Percentiles rank a stretch among this genome's conserved stretches.
Evolutionary conservation across 2,329 filamentous ascomycete species (phyloP).

Genomic region (Mycosphaerella arachidis): DNA sequence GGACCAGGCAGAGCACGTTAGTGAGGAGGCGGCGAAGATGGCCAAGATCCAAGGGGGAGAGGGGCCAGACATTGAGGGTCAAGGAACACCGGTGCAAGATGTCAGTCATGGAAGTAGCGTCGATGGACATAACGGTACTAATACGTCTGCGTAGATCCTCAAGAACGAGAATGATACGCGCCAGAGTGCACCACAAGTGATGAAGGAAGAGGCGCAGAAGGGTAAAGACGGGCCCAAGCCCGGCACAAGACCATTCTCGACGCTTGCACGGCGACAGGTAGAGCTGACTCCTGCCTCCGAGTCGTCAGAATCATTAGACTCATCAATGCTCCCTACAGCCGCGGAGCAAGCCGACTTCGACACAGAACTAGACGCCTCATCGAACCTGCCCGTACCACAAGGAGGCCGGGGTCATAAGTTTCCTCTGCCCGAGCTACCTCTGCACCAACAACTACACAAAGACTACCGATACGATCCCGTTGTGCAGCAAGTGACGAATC

Average conservation of each 20-base stretch:
- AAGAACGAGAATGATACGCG: constrained; percentile 57
- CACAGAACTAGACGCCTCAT: constrained; percentile 13
- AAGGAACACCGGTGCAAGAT: constrained; percentile 64
- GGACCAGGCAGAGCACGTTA: constrained; percentile 56
- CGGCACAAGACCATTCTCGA: constrained; percentile 54
- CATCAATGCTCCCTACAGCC: constrained; percentile 25
- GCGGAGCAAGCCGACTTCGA: constrained; percentile 25
- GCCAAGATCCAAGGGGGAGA: constrained; percentile 54
- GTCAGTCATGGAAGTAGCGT: constrained; percentile 35
- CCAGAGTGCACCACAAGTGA: constrained; percentile 62
- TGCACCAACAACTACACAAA: constrained; percentile 60
- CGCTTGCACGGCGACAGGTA: constrained; percentile 40
- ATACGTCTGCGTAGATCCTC: constrained; percentile 50
- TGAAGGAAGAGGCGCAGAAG: constrained; percentile 56
- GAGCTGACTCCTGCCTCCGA: constrained; percentile 11
- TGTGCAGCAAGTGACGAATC: constrained; percentile 78
- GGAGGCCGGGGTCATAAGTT: constrained; percentile 70
- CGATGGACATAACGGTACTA: not conserved
- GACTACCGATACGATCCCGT: constrained; percentile 83
- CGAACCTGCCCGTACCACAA: constrained; percentile 30
- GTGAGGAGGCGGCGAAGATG: constrained; percentile 60
- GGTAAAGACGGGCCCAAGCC: constrained; percentile 27
- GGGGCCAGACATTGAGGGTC: constrained; percentile 56
- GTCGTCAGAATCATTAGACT: constrained; percentile 16
- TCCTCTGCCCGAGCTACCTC: constrained; percentile 62